phyloP scores from a whole-genome alignment of 768 basidiomycete species.

The Hygrophorus pudorinus region DNA sequence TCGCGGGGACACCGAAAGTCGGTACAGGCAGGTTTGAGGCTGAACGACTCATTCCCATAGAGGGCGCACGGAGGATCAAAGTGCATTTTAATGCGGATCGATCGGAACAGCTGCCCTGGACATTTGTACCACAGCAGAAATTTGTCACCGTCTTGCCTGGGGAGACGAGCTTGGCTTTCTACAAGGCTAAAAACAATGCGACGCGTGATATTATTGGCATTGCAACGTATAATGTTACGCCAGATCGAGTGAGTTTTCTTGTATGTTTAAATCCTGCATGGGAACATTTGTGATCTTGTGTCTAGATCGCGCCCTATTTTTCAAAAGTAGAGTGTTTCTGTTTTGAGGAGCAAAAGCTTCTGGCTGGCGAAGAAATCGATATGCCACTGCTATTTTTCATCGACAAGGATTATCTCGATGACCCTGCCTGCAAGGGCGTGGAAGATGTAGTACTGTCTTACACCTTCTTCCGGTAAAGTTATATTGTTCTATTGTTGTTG shows the following conservation, averaged over 20 bases:
- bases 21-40: conserved; percentile 78
- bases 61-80: conserved; percentile 66
- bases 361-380: conserved; percentile 94
- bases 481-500: conserved; percentile 13
- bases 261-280: neutral
- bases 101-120: conserved; percentile 86
- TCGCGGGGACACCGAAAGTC: conserved; percentile 89
- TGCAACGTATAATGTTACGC: conserved; percentile 98
- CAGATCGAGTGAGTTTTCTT: conserved; percentile 65
- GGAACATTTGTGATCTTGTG: neutral
- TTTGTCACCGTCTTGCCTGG: conserved; percentile 87
- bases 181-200: conserved; percentile 82
- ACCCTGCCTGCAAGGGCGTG: conserved; percentile 77
- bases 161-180: conserved; percentile 94
- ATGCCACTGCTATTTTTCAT: conserved; percentile 99
- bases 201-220: conserved; percentile 91
- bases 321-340: conserved; percentile 99
- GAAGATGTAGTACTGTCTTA: conserved; percentile 93
- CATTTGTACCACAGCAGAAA: conserved; percentile 84
- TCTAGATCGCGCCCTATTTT: conserved; percentile 93
- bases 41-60: conserved; percentile 72
- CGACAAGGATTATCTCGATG: conserved; percentile 93
- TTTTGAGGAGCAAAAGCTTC: conserved; percentile 94
- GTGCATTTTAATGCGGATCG: conserved; percentile 95
- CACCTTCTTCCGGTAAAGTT: conserved; percentile 84